phyloP scores from a whole-genome alignment of 768 basidiomycete genomes.

The Tulasnella sp. region DNA sequence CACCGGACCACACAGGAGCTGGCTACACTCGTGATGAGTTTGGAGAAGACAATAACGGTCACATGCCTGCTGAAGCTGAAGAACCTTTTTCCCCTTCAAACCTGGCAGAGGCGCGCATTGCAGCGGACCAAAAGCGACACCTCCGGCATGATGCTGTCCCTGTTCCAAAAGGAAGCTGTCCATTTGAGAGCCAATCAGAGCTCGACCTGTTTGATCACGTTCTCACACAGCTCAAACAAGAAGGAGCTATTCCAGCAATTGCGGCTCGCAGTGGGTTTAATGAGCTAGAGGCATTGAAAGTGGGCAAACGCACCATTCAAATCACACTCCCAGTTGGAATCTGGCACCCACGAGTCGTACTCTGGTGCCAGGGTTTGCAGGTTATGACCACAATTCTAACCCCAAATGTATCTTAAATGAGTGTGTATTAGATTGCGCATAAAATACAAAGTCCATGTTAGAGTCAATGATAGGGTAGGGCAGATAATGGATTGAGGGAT shows the following conservation, averaged over 20 bases:
- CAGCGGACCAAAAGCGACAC: neutral
- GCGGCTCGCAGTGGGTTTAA: neutral
- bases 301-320: neutral
- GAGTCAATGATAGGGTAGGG: neutral
- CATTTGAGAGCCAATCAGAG: neutral
- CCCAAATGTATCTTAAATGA: neutral
- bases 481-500: neutral
- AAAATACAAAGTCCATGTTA: neutral
- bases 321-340: neutral
- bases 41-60: neutral
- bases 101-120: neutral
- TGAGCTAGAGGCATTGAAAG: neutral
- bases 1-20: neutral
- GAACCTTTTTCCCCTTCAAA: neutral
- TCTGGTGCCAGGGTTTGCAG: neutral
- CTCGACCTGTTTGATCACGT: neutral
- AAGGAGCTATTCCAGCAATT: neutral
- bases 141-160: neutral
- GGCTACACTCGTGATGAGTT: neutral
- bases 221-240: neutral
- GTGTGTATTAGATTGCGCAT: neutral
- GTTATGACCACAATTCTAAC: neutral
- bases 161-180: neutral
- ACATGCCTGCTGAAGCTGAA: neutral
- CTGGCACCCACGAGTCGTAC: neutral